phyloP scores from a whole-genome alignment of 192 early-diverging fungal species.

The Coemansia sp. region DNA sequence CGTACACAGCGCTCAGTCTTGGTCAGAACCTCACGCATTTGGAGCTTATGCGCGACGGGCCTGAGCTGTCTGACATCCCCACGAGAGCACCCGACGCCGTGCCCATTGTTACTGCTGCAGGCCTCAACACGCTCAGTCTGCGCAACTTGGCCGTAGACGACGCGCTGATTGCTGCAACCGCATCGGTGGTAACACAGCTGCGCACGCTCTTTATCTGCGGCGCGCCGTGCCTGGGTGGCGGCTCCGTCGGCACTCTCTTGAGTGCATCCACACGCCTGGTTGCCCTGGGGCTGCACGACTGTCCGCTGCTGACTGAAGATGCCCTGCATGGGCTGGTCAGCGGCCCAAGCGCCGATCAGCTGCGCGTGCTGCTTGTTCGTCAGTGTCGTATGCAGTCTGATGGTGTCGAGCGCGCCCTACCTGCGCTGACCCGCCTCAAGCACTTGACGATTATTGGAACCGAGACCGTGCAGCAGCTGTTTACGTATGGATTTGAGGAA shows the following conservation, averaged over 20 bases:
- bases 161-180: conserved; percentile 17
- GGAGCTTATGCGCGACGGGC: conserved; percentile 34
- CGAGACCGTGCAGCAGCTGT: conserved; percentile 41
- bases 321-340: conserved; percentile 23
- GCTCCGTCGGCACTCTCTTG: conserved; percentile 18
- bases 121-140: conserved; percentile 26
- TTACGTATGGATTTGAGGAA: conserved; percentile 22
- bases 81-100: not conserved
- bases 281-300: conserved; percentile 32
- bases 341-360: conserved; percentile 24
- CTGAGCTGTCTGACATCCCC: conserved; percentile 8
- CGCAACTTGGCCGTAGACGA: conserved; percentile 33
- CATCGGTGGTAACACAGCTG: conserved; percentile 17
- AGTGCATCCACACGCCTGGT: conserved; percentile 19
- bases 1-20: conserved; percentile 5
- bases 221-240: conserved; percentile 22
- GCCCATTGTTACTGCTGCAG: conserved; percentile 18
- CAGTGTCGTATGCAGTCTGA: conserved; percentile 48
- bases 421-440: conserved; percentile 26
- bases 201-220: conserved; percentile 38
- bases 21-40: conserved; percentile 22
- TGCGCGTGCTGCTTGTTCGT: conserved; percentile 28
- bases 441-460: conserved; percentile 30
- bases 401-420: conserved; percentile 30
- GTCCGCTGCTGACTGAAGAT: conserved; percentile 22